These are phyloP conservation scores for Boletus rubescentipes DNA, from an alignment of 768 basidiomycete genomes.

Conservation along the genomic window DNA sequence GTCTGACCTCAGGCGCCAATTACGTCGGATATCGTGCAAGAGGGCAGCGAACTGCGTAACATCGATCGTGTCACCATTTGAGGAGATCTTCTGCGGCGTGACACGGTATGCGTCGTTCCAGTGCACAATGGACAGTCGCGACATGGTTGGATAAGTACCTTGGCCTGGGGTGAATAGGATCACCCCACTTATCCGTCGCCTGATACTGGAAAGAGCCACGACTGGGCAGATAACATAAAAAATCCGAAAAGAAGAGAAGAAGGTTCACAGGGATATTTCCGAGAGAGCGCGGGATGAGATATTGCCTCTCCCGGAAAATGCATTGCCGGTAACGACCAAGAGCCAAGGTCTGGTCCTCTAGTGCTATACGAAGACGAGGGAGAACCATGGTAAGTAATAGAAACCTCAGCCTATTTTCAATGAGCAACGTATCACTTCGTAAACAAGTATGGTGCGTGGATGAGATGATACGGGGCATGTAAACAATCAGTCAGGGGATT, in stretches of 20 bases:
- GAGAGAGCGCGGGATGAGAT: background rate
- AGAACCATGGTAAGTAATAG: too few relatives aligned
- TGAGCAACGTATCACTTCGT: too few relatives aligned
- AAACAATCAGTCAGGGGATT: too few relatives aligned
- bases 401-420: too few relatives aligned
- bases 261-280: background rate
- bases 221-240: background rate
- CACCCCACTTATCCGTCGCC: slow-evolving; percentile 1
- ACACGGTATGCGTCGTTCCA: slow-evolving; percentile 89
- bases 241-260: background rate
- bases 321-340: too few relatives aligned
- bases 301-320: background rate
- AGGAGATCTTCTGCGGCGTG: slow-evolving; percentile 63
- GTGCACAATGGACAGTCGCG: slow-evolving; percentile 51
- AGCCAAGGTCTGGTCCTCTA: too few relatives aligned
- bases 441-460: too few relatives aligned
- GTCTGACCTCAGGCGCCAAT: slow-evolving; percentile 51
- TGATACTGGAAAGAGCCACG: background rate
- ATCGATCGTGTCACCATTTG: slow-evolving; percentile 66
- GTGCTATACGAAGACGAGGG: background rate
- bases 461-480: too few relatives aligned
- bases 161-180: background rate
- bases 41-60: slow-evolving; percentile 83
- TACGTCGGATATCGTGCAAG: slow-evolving; percentile 57
- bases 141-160: slow-evolving; percentile 28